Conservation (phyloP, 2,329 filamentous ascomycete genomes). For the Ophiostoma himal-ulmi region DNA sequence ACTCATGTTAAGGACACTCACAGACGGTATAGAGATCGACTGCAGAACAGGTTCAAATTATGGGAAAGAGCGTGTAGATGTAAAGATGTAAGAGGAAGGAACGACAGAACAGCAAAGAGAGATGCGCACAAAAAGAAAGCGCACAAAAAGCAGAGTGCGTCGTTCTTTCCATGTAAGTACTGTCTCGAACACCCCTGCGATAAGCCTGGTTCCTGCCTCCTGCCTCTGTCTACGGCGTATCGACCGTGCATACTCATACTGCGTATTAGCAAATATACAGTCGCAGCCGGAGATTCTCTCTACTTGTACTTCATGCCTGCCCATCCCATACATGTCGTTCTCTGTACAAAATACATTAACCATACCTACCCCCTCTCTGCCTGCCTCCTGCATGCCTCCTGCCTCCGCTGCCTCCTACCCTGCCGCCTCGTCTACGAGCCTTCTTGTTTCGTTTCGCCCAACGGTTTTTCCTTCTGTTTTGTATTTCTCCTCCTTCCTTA, state of each 20-base stretch:
- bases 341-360: background rate
- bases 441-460: conserved; percentile 9
- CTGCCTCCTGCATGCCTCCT: conserved; percentile 4
- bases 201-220: background rate
- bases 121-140: background rate
- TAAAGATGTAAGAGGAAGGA: background rate
- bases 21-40: background rate
- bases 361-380: background rate
- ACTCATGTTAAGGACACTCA: background rate
- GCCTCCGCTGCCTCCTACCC: background rate
- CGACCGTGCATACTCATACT: background rate
- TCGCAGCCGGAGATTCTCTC: no score
- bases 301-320: background rate
- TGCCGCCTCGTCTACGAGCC: conserved; percentile 13
- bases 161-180: background rate
- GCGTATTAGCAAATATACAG: background rate
- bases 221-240: background rate
- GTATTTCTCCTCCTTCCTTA: conserved; percentile 5
- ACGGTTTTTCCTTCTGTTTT: conserved; percentile 1
- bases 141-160: background rate
- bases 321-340: background rate
- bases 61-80: background rate
- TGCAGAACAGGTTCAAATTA: background rate
- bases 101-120: background rate
- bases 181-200: background rate